Evolutionary conservation across 352 stramenopile species (phyloP).

Genomic region (Phytopythium litorale): DNA sequence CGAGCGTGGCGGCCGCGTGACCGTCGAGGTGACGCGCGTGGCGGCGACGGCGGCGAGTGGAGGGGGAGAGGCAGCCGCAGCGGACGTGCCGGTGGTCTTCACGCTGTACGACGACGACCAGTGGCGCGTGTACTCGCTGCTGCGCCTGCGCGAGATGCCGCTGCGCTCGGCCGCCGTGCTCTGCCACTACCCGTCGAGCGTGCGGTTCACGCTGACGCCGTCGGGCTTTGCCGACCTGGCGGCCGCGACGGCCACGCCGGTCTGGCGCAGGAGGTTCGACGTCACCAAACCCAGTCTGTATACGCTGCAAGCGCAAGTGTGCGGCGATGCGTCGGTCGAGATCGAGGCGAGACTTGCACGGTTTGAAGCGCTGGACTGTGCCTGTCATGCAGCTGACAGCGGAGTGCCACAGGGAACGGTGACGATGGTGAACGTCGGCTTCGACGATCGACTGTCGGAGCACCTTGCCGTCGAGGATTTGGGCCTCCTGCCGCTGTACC

Average conservation of each 20-base stretch:
- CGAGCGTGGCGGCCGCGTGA: conserved; percentile 38
- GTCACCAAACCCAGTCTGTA: conserved; percentile 44
- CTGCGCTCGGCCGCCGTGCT: conserved; percentile 48
- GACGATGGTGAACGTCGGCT: conserved; percentile 56
- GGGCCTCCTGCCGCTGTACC: conserved; percentile 51
- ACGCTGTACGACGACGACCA: conserved; percentile 60
- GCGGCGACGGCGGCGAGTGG: neutral
- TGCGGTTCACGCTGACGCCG: conserved; percentile 38
- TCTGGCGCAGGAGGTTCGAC: conserved; percentile 27
- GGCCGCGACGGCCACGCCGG: conserved; percentile 1
- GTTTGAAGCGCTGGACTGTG: too few species aligned
- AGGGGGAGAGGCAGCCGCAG: neutral
- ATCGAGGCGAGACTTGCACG: conserved; percentile 22
- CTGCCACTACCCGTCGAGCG: conserved; percentile 52
- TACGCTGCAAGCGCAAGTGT: conserved; percentile 60
- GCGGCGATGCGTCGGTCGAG: conserved; percentile 42
- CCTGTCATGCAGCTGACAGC: too few species aligned
- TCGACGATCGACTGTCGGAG: conserved; percentile 46
- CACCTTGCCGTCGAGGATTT: conserved; percentile 62
- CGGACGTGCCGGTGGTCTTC: conserved; percentile 42
- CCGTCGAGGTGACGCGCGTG: conserved; percentile 31
- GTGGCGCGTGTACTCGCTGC: conserved; percentile 53
- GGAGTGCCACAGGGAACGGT: conserved; percentile 18
- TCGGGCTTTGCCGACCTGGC: neutral
- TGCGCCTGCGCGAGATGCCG: conserved; percentile 55